Evolutionary conservation across 2,329 filamentous ascomycete species (phyloP), one percentile per base, ranked within the genome.

Genomic region (Trichophyton schoenleinii): DNA sequence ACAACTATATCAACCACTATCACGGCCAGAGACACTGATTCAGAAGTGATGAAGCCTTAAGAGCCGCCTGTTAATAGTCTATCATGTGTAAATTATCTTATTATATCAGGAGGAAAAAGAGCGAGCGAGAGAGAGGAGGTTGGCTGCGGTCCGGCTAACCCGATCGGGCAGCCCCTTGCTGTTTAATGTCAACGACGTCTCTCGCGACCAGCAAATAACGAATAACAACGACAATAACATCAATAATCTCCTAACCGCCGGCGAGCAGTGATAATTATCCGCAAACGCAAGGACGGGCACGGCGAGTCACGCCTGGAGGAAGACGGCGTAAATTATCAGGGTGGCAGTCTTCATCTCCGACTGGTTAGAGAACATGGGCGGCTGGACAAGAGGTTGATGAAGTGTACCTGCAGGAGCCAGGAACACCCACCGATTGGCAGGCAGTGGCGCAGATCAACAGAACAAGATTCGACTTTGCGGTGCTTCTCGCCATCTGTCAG

Each of bases 391-490:
- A 52, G 46, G 18, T 22, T 15, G 49, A 53, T 28, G 49, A 18
- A 53, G 8, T 13, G 49, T 53, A 28, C 49, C 49, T 53, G 49
- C 49, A 53, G 49, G 49, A 53, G n/a, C 49, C 49, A 53, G 49
- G 49, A 28, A 53, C 49, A 22, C 28, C 49, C 18, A 53, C 49
- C 22, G 49, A 53, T 53, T 53, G 49, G 49, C 49, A 15, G 22
- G 13, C n/a, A 31, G 49, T 53, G 49, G 49, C 49, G 49, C 49
- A 15, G 49, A 53, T 53, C 49, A 53, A 53, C 48, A 20, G 46
- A 22, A 22, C 46, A 53, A 15, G 41, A 44, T 11, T 11, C 41
- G 8, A 44, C 41, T 44, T 44, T 44, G 11, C 41, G 15, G 11
- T 44, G 4, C 15, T 7, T 44, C 41, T 44, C n/a, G 41, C 18